Base-by-base conservation (phyloP, 148 eudicot species). In the Dysphania ambrosioides region DNA sequence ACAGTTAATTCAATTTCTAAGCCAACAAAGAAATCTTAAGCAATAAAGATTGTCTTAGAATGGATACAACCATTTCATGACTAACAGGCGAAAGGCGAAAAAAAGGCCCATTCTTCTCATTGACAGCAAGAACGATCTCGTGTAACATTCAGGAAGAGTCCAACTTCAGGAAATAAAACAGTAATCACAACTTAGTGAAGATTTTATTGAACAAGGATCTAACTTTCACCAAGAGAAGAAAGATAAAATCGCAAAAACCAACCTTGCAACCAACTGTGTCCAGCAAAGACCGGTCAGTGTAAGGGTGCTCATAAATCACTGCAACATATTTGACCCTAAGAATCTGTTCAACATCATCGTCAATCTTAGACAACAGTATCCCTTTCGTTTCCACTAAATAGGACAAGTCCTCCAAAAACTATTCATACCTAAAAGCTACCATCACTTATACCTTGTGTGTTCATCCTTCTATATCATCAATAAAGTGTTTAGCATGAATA, bases 381-480 rank as follows among this genome's bases (percentile, higher is more conserved):
- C 87, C 92, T 74, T 91, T 91, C 2, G 89, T 80, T 80, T 92
- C 92, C 47, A 87, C 98, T 61, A 95, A 86, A 77, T 74, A 71
- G 24, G 79, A 68, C 69, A 95, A 57, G 72, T 92, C 93, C 73
- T 86, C 86, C 70, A 95, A 67, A 83, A 86, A 92, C 77, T 81
- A 79, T 70, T 84, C 86, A 82, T 75, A 95, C 68, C 76, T 82
- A 66, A 80, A 78, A 56, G 98, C 96, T 68, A 92, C 97, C 97
- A 95, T 92, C 98, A 76, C 90, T 95, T 82, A 74, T 77, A 62
- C 97, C 98, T 60, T 85, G 34, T 87, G 79, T 31, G 98, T 92
- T 63, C 97, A 97, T 11, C 98, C 98, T n/a, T n/a, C n/a, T n/a
- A n/a, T n/a, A 68, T 95, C 98, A 3, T 96, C 98, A 71, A 92